phyloP scores from a whole-genome alignment of 2,329 filamentous ascomycete genomes.

The Colletotrichum lentis region DNA sequence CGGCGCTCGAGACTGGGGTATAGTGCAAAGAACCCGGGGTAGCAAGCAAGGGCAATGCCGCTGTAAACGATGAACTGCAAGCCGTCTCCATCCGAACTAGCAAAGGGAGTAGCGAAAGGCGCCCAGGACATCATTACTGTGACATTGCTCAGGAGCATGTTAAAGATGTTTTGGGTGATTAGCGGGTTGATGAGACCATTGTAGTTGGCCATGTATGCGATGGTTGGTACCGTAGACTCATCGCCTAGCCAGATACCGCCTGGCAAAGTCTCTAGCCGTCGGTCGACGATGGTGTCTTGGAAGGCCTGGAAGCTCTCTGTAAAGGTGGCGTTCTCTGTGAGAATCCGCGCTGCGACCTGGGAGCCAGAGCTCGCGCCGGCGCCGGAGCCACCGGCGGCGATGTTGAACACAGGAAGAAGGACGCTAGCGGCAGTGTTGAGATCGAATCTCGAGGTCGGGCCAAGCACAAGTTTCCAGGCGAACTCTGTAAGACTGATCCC shows the following conservation, averaged over 20 bases:
- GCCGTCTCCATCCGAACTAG: constrained; percentile 70
- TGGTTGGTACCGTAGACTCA: constrained; percentile 64
- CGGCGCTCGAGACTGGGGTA: constrained; percentile 88
- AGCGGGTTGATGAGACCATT: constrained; percentile 64
- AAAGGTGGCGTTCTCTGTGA: constrained; percentile 28
- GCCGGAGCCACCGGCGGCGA: constrained; percentile 39
- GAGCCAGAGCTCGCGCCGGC: constrained; percentile 38
- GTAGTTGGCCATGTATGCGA: constrained; percentile 75
- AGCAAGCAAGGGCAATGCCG: constrained; percentile 77
- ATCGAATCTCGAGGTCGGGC: constrained; percentile 47
- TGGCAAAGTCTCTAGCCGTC: constrained; percentile 74
- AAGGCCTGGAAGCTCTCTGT: constrained; percentile 75
- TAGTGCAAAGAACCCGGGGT: constrained; percentile 85
- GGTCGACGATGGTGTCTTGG: constrained; percentile 67
- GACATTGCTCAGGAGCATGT: constrained; percentile 72
- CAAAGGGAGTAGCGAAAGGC: constrained; percentile 77
- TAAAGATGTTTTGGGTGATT: constrained; percentile 70
- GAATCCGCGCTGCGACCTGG: constrained; percentile 14
- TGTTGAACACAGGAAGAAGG: constrained; percentile 52
- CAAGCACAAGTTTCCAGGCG: constrained; percentile 51
- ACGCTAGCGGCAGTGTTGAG: constrained; percentile 31
- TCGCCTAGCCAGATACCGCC: constrained; percentile 83
- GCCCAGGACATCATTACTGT: constrained; percentile 77
- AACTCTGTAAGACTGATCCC: constrained; percentile 50
- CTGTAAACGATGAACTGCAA: constrained; percentile 85